Percentiles rank a stretch among this genome's conserved stretches.
Evolutionary conservation across 2,329 filamentous ascomycete genomes (phyloP).

Genomic region (Aspergillus brasiliensis): DNA sequence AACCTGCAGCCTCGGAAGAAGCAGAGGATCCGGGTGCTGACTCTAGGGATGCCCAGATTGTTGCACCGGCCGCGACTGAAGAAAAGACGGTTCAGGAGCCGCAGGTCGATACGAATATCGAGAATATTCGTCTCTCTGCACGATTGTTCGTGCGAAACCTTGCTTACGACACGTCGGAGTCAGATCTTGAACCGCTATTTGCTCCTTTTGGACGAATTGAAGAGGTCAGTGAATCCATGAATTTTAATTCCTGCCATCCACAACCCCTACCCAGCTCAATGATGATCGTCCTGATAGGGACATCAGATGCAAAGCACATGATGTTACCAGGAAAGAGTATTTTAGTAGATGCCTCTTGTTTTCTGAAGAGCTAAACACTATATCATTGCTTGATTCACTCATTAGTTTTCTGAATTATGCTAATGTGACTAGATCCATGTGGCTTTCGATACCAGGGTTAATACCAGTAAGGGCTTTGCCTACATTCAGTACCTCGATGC

Average conservation of each 20-base stretch:
- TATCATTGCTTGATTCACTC: slow-evolving; percentile 25
- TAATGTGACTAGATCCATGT: slow-evolving; percentile 75
- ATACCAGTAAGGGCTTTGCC: slow-evolving; percentile 84
- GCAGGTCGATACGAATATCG: slow-evolving; percentile 50
- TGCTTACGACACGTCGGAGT: slow-evolving; percentile 75
- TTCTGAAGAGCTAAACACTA: slow-evolving; percentile 64
- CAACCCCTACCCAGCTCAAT: slow-evolving; percentile 50
- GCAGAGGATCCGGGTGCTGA: slow-evolving; percentile 13
- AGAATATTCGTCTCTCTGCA: slow-evolving; percentile 69
- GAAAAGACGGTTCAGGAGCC: slow-evolving; percentile 17
- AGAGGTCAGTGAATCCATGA: slow-evolving; percentile 70
- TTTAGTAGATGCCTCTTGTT: slow-evolving; percentile 99
- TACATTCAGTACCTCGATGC: slow-evolving; percentile 78
- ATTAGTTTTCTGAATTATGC: slow-evolving; percentile 33
- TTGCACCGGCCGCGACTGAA: slow-evolving; percentile 13
- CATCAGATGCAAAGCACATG: slow-evolving; percentile 96
- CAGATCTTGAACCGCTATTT: slow-evolving; percentile 75
- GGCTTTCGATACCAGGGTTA: slow-evolving; percentile 68
- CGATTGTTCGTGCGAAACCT: slow-evolving; percentile 89
- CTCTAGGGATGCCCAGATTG: slow-evolving; percentile 18
- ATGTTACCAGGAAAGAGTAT: slow-evolving; percentile 86
- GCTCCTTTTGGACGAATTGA: slow-evolving; percentile 70
- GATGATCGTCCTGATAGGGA: slow-evolving; percentile 99
- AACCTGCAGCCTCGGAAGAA: slow-evolving; percentile 17
- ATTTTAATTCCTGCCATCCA: slow-evolving; percentile 16